Conservation (phyloP, 225 moss, liverwort and hornwort species). For the Bryum argenteum region DNA sequence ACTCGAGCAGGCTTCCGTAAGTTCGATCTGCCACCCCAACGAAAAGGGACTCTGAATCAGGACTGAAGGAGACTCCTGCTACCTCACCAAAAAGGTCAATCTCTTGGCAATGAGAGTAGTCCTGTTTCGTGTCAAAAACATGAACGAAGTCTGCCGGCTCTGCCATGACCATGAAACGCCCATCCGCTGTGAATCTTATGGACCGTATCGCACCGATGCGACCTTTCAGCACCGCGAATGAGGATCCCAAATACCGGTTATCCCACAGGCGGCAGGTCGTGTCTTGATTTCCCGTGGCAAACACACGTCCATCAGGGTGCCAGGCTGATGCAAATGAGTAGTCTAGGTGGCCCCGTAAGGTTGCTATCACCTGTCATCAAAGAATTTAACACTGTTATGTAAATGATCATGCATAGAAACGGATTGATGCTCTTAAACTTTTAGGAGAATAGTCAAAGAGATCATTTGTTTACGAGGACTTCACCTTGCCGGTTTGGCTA, state of each 20-base stretch:
- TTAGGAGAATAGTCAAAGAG: neutral
- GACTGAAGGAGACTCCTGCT: slow-evolving; percentile 92
- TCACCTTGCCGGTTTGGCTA: slow-evolving; percentile 84
- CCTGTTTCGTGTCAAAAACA: slow-evolving; percentile 84
- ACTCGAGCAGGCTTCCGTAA: slow-evolving; percentile 93
- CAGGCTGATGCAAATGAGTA: slow-evolving; percentile 97
- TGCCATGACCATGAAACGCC: slow-evolving; percentile 97
- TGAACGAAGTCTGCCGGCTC: slow-evolving; percentile 99
- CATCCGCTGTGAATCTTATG: slow-evolving; percentile 84
- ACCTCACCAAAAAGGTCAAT: slow-evolving; percentile 95
- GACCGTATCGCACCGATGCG: slow-evolving; percentile 94
- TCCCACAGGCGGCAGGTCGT: slow-evolving; percentile 98
- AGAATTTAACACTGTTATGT: slow-evolving; percentile 1
- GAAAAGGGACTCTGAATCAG: slow-evolving; percentile 88
- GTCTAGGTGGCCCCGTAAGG: slow-evolving; percentile 78
- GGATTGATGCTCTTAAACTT: neutral
- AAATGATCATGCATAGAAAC: neutral
- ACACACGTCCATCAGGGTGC: slow-evolving; percentile 89
- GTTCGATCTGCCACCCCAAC: slow-evolving; percentile 96
- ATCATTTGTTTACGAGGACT: neutral
- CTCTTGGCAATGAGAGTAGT: slow-evolving; percentile 84
- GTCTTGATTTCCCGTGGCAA: slow-evolving; percentile 96
- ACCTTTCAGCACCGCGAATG: slow-evolving; percentile 86
- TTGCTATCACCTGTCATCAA: slow-evolving; percentile 69
- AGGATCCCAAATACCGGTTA: slow-evolving; percentile 62